Evolutionary conservation across 345 rosid genomes (phyloP), one percentile per base, ranked within the genome.

Genomic region (Eucalyptus decipiens): DNA sequence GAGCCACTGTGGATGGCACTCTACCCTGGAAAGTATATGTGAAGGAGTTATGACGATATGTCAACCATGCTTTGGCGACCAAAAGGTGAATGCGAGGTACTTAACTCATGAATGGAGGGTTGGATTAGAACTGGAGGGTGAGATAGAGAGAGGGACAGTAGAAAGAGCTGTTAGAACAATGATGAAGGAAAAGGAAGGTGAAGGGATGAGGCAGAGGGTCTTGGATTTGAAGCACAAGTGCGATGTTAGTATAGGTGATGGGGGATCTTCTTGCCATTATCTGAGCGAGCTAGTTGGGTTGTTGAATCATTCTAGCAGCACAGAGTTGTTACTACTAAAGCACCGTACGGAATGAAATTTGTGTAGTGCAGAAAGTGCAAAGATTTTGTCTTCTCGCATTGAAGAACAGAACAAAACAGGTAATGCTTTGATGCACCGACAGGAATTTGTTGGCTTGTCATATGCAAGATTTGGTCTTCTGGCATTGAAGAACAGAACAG

Each of bases 1-100:
- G 94, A 93, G n/a, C n/a, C n/a, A n/a, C n/a, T n/a, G n/a, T n/a
- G n/a, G 97, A 56, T 93, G 94, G 94, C 93, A 95, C 90, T 93
- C 94, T 7, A 93, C 92, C 1, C 56, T 95, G 40, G 95, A 93
- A 24, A 93, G 94, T 49, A 42, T 94, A 19, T 54, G 93, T 0
- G 92, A 91, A 93, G 95, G 94, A 62, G 90, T 92, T 37, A 92
- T 93, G 3, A 87, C 94, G 94, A 91, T 91, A 19, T 91, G 95
- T 54, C 88, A 42, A 56, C 94, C 93, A 2, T 90, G 85, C 80
- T 89, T 93, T 0, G 89, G 88, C 11, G 96, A 92, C 69, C 94
- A 94, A 34, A 89, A 48, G 88, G 92, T 92, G 89, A 92, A 90
- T 24, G 90, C 94, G 3, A 92, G 95, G 91, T 92, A 92, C 45